These are phyloP conservation scores for Lodderomyces margitis DNA, from an alignment of 1,139 yeast species.

Conservation along the genomic window DNA sequence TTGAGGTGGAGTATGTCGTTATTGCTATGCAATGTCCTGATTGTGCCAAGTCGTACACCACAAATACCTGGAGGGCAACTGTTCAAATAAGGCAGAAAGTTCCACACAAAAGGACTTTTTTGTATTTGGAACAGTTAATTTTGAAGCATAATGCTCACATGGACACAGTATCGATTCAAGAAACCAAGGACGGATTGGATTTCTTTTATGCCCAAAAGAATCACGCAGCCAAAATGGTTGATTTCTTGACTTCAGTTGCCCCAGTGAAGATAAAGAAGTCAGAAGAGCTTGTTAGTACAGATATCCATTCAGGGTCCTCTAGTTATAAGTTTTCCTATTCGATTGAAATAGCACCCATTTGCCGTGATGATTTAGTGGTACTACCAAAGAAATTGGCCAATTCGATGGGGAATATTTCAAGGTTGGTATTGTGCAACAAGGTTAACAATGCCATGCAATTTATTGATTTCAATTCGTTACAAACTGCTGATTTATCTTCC, in stretches of 20 bases:
- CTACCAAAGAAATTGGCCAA: conserved; percentile 84
- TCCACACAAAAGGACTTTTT: conserved; percentile 91
- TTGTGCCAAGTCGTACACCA: conserved; percentile 95
- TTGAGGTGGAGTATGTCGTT: conserved; percentile 92
- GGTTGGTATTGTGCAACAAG: conserved; percentile 82
- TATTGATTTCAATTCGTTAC: conserved; percentile 79
- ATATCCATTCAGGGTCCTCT: conserved; percentile 87
- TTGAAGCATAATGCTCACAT: conserved; percentile 91
- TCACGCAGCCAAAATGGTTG: conserved; percentile 92
- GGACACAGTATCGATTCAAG: conserved; percentile 91
- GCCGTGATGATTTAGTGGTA: conserved; percentile 93
- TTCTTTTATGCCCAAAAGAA: conserved; percentile 86
- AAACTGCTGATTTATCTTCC: conserved; percentile 75
- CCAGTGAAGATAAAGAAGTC: conserved; percentile 87
- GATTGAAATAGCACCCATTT: conserved; percentile 93
- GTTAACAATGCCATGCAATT: conserved; percentile 81
- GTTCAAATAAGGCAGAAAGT: conserved; percentile 98
- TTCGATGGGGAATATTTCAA: conserved; percentile 78
- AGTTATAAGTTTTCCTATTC: conserved; percentile 89
- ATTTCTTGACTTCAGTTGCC: conserved; percentile 79
- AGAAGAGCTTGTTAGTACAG: conserved; percentile 88
- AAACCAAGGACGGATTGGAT: conserved; percentile 91
- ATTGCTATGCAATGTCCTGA: conserved; percentile 98
- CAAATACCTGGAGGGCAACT: conserved; percentile 96
- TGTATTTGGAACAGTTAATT: conserved; percentile 91